Evolutionary conservation across 2,329 filamentous ascomycete genomes (phyloP).

Genomic region (Xylaria sp.): DNA sequence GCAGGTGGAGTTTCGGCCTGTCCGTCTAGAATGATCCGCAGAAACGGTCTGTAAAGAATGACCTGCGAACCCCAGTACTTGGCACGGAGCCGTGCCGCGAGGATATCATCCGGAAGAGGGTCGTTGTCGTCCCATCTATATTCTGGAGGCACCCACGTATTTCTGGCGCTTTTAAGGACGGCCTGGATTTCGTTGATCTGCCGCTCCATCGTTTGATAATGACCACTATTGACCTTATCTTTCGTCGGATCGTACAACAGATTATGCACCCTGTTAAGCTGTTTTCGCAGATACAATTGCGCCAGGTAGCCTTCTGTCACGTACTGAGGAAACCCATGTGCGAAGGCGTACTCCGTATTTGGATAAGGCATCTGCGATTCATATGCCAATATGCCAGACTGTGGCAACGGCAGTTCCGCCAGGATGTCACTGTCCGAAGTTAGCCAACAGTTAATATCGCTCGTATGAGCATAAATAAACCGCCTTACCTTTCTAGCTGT

Average conservation of each 20-base stretch:
- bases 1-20: constrained; percentile 41
- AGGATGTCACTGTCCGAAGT: constrained; percentile 78
- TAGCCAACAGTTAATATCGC: constrained; percentile 31
- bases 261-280: constrained; percentile 71
- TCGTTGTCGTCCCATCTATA: constrained; percentile 74
- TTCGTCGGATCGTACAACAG: constrained; percentile 61
- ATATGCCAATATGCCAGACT: constrained; percentile 70
- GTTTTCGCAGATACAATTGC: constrained; percentile 72
- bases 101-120: constrained; percentile 77
- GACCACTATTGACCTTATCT: constrained; percentile 41
- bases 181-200: constrained; percentile 61
- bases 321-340: constrained; percentile 57
- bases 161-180: constrained; percentile 56
- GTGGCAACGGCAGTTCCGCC: constrained; percentile 78
- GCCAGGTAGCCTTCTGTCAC: constrained; percentile 70
- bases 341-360: constrained; percentile 60
- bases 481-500: constrained; percentile 82
- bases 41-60: constrained; percentile 86
- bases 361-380: constrained; percentile 76
- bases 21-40: constrained; percentile 65
- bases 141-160: constrained; percentile 61
- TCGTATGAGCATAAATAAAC: not conserved
- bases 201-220: constrained; percentile 46
- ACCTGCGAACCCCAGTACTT: constrained; percentile 96
- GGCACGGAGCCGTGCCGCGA: constrained; percentile 84